A percentile compares a stretch with the other conserved stretches of the same genome.
These are phyloP conservation scores for Tuber borchii DNA, from an alignment of 495 filamentous ascomycete genomes.

Conservation along the genomic window DNA sequence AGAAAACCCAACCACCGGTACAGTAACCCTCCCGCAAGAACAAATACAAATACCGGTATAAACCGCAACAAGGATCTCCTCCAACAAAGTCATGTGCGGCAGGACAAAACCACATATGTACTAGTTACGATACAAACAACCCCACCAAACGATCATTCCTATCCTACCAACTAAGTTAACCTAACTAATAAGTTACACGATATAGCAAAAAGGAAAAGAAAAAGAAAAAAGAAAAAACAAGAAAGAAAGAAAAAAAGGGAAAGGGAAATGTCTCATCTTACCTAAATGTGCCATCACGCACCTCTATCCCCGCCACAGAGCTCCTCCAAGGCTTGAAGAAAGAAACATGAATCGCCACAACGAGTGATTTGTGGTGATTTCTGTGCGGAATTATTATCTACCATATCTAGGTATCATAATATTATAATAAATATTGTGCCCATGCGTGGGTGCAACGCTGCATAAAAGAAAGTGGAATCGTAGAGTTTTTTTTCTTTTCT, in stretches of 20 bases:
- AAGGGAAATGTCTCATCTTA: neutral
- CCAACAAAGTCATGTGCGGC: neutral
- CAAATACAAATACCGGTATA: too few relatives aligned
- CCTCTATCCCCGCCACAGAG: neutral
- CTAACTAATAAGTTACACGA: too few relatives aligned
- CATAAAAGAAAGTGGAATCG: neutral
- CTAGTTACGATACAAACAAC: too few relatives aligned
- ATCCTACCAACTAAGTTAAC: too few relatives aligned
- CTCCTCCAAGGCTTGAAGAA: neutral
- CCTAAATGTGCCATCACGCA: neutral
- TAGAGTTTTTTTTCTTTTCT: neutral
- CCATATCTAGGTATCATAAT: too few relatives aligned
- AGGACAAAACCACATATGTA: neutral
- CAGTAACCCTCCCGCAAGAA: neutral
- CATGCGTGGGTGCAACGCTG: too few relatives aligned
- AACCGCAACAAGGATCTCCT: neutral
- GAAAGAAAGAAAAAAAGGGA: neutral
- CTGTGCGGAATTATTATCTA: too few relatives aligned
- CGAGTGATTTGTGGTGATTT: neutral
- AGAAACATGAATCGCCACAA: neutral
- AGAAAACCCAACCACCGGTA: too few relatives aligned
- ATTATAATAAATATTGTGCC: too few relatives aligned
- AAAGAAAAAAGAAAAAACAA: neutral
- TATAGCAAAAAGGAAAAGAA: neutral
- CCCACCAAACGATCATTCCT: neutral